These are phyloP conservation scores for Solanum habrochaites DNA, from an alignment of 257 asterid species.

Conservation along the genomic window DNA sequence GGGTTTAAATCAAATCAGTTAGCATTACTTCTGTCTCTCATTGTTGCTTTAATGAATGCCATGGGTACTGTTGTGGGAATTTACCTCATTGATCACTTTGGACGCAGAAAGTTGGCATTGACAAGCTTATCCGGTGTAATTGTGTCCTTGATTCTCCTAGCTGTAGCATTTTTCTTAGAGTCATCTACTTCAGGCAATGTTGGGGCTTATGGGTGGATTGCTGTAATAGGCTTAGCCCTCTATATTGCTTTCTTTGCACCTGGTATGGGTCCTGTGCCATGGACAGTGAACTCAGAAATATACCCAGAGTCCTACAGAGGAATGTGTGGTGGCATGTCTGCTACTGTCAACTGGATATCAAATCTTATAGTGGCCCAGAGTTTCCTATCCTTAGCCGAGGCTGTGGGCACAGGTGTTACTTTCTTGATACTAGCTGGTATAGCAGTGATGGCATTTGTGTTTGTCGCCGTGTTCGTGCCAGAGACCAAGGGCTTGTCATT, in stretches of 20 bases:
- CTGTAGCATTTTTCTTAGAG: conserved; percentile 43
- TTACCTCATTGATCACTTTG: conserved; percentile 66
- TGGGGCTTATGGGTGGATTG: conserved; percentile 65
- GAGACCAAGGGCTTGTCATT: conserved; percentile 88
- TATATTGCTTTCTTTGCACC: conserved; percentile 78
- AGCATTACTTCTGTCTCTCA: conserved; percentile 77
- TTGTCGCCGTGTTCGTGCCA: conserved; percentile 57
- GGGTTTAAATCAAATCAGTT: conserved; percentile 72
- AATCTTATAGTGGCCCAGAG: conserved; percentile 78
- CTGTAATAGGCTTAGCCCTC: conserved; percentile 62
- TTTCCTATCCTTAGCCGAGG: conserved; percentile 58
- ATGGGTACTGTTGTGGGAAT: conserved; percentile 74
- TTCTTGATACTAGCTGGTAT: conserved; percentile 65
- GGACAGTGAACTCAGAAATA: conserved; percentile 90
- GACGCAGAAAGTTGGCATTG: conserved; percentile 70
- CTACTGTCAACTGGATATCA: conserved; percentile 87
- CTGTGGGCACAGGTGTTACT: conserved; percentile 52
- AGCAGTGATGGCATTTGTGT: conserved; percentile 54
- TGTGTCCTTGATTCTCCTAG: conserved; percentile 48
- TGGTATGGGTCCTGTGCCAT: conserved; percentile 95
- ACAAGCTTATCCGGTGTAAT: conserved; percentile 75
- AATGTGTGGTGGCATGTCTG: conserved; percentile 90
- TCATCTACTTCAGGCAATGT: conserved; percentile 11
- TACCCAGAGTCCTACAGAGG: conserved; percentile 84
- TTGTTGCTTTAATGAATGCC: conserved; percentile 66